Percentiles rank a stretch among this genome's conserved stretches.
These are phyloP conservation scores for Sporobolomyces phaffii DNA, from an alignment of 768 basidiomycete genomes.

Conservation along the genomic window DNA sequence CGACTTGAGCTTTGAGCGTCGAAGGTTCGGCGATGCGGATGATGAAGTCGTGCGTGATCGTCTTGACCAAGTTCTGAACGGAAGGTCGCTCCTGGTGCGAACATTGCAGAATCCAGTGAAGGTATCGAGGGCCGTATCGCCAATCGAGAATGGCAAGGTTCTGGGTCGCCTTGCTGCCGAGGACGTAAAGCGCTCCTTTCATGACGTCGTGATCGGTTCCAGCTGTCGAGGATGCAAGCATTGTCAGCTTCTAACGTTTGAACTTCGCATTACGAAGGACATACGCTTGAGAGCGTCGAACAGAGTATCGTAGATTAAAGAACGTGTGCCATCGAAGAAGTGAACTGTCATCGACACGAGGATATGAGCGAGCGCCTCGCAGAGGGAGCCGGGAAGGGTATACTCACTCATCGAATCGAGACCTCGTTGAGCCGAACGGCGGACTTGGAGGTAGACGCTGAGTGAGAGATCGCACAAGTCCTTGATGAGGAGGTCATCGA, in stretches of 20 bases:
- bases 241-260: slow-evolving; percentile 51
- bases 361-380: background rate
- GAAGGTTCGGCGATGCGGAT: slow-evolving; percentile 40
- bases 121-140: slow-evolving; percentile 54
- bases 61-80: slow-evolving; percentile 64
- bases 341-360: slow-evolving; percentile 32
- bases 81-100: slow-evolving; percentile 79
- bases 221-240: slow-evolving; percentile 57
- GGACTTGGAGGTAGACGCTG: slow-evolving; percentile 44
- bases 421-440: slow-evolving; percentile 53
- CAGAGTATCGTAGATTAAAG: slow-evolving; percentile 46
- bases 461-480: slow-evolving; percentile 49
- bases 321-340: slow-evolving; percentile 48
- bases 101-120: slow-evolving; percentile 61
- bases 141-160: slow-evolving; percentile 55
- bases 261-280: slow-evolving; percentile 49
- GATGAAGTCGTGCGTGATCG: slow-evolving; percentile 51
- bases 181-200: slow-evolving; percentile 63
- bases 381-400: background rate
- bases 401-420: slow-evolving; percentile 55
- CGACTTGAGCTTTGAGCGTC: slow-evolving; percentile 28
- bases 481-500: slow-evolving; percentile 49
- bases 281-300: slow-evolving; percentile 49
- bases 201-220: slow-evolving; percentile 80
- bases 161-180: slow-evolving; percentile 41